These are phyloP conservation scores for Gomphus sp. DNA, from an alignment of 1,284 basidiomycete genomes.

Conservation along the genomic window DNA sequence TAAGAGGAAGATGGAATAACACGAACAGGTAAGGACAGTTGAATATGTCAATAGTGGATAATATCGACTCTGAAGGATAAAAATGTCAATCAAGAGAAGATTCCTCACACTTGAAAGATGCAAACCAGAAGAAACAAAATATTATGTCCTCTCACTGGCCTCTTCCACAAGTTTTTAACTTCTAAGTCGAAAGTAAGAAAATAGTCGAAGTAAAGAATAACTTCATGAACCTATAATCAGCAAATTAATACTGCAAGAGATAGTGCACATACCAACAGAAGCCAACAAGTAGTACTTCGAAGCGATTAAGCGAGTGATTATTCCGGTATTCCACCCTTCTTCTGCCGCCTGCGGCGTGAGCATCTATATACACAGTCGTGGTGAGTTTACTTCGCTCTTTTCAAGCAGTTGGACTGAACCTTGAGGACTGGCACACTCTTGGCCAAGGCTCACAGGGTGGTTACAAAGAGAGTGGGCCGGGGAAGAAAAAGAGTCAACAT, in stretches of 20 bases:
- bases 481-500: no score
- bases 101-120: neutral
- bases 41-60: neutral
- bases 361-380: neutral
- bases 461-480: no score
- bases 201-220: slow-evolving; percentile 3
- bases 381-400: neutral
- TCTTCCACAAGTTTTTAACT: neutral
- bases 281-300: slow-evolving; percentile 5
- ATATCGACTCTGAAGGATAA: slow-evolving; percentile 1
- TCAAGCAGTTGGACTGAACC: no score
- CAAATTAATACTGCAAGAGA: neutral
- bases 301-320: neutral
- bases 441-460: no score
- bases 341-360: neutral
- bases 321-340: neutral
- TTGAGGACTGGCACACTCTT: no score
- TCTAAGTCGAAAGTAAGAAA: slow-evolving; percentile 1
- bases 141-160: neutral
- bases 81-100: neutral
- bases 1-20: neutral
- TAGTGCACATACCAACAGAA: neutral
- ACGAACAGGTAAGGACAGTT: neutral
- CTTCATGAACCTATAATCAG: neutral
- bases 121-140: slow-evolving; percentile 1